Base-by-base conservation (phyloP, 1,139 yeast species). In the Debaryomycetaceae sp. region DNA sequence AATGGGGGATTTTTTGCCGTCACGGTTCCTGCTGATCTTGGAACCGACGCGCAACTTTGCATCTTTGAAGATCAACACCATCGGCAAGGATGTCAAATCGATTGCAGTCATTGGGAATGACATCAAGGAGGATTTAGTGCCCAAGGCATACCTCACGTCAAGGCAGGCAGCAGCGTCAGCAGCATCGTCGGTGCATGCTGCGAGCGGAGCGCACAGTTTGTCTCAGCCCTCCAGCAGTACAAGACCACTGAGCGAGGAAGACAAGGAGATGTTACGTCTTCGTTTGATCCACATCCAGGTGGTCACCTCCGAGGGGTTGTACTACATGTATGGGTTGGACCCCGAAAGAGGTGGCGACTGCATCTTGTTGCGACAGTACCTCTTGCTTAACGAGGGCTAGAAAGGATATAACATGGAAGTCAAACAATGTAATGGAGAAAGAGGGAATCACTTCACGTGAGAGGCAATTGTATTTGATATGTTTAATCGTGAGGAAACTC, bases 41-140 rank as follows among this genome's bases (percentile, higher is more conserved):
- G 96, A 89, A 51, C 95, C 96, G 6, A 82, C 86, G 12, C 70
- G 98, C 35, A 96, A 89, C 50, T 91, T 91, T 69, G 97, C 98
- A 0, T 86, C 88, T 16, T 66, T 91, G 45, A 89, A 88, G 52
- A 76, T 91, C 16, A 94, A 91, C 8, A 68, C 80, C 2, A 61
- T 71, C 12, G 60, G 61, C n/a, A 68, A 67, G 35, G 83, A 78
- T 34, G 72, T 74, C n/a, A 74, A 74, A 44, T 71, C 81, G 4
- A 75, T 78, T 23, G 83, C 82, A 2, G 74, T 75, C 4, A 68
- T 78, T 45, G 71, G 67, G 14, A 62, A 56, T 32, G 74, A 65
- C 29, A 38, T 68, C n/a, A 56, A 50, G 31, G 61, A 57, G 24
- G 68, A 61, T 37, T 39, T 56, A 21, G 61, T 63, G 2, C 66